Conservation (phyloP, 2,329 filamentous ascomycete species). For the Elsinoe ampelina region DNA sequence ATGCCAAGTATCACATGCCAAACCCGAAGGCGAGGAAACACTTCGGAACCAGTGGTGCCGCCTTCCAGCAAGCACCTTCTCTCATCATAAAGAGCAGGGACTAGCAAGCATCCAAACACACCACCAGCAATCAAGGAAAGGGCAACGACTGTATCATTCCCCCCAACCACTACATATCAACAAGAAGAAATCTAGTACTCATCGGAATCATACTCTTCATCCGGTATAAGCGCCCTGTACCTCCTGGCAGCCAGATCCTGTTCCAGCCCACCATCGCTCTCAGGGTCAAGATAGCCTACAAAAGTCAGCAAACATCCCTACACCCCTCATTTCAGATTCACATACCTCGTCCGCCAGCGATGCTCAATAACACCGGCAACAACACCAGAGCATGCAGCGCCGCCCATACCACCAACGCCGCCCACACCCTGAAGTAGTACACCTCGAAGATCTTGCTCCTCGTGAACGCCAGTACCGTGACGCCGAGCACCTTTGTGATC, state of each 20-base stretch:
- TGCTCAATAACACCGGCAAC: constrained; percentile 76
- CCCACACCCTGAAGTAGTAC: constrained; percentile 97
- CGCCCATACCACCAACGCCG: constrained; percentile 82
- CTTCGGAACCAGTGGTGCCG: too few relatives aligned
- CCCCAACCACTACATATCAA: neutral
- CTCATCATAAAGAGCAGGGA: too few relatives aligned
- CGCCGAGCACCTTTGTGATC: constrained; percentile 86
- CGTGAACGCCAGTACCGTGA: constrained; percentile 87
- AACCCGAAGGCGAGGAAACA: too few relatives aligned
- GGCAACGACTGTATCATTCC: neutral
- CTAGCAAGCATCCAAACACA: neutral
- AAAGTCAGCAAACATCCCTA: constrained; percentile 16
- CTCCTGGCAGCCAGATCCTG: constrained; percentile 74
- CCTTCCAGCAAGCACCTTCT: too few relatives aligned
- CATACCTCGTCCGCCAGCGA: constrained; percentile 69
- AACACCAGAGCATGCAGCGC: constrained; percentile 84
- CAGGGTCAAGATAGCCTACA: constrained; percentile 73
- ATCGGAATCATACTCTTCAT: constrained; percentile 70
- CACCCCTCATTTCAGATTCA: constrained; percentile 15
- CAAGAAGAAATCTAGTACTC: constrained; percentile 34
- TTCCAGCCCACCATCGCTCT: constrained; percentile 78
- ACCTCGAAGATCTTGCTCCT: constrained; percentile 98
- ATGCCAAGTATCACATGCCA: too few relatives aligned
- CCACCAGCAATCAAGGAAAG: neutral
- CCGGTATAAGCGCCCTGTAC: constrained; percentile 67